Percentiles rank a stretch among this genome's conserved stretches.
Conservation (phyloP, 257 asterid species). For the Voacanga thouarsii region DNA sequence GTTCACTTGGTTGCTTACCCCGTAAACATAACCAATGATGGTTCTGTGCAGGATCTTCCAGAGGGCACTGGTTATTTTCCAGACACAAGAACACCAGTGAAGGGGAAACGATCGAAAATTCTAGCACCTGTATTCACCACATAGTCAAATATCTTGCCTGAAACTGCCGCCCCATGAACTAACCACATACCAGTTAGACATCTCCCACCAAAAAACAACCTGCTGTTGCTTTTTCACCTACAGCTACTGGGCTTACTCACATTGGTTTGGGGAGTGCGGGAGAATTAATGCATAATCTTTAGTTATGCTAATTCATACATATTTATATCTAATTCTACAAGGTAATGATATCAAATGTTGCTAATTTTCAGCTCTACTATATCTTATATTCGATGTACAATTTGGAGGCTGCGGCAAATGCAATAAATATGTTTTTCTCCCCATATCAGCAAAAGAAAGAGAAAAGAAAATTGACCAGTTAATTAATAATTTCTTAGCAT, state of each 20-base stretch:
- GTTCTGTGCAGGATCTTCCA: constrained; percentile 51
- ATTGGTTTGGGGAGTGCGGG: not conserved
- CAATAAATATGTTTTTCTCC: not conserved
- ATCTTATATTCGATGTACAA: too few relatives aligned
- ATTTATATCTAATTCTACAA: not conserved
- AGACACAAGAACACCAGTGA: constrained; percentile 53
- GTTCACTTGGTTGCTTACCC: constrained; percentile 73
- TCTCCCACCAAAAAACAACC: not conserved
- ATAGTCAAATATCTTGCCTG: constrained; percentile 22
- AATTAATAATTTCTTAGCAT: not conserved
- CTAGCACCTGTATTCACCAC: constrained; percentile 68
- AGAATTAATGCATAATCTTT: not conserved
- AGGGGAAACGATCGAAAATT: constrained; percentile 65
- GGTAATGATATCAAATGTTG: not conserved
- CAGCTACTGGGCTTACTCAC: too few relatives aligned
- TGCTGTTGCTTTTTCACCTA: not conserved
- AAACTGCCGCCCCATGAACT: not conserved
- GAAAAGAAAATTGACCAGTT: not conserved
- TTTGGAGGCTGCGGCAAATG: not conserved
- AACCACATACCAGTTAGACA: not conserved
- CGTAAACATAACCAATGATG: constrained; percentile 44
- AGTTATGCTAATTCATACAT: not conserved
- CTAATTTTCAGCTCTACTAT: not conserved
- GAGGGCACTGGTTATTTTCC: constrained; percentile 53
- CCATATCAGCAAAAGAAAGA: not conserved